These are phyloP conservation scores for Oryza australiensis DNA, from an alignment of 176 grass and related monocot genomes.

Conservation along the genomic window DNA sequence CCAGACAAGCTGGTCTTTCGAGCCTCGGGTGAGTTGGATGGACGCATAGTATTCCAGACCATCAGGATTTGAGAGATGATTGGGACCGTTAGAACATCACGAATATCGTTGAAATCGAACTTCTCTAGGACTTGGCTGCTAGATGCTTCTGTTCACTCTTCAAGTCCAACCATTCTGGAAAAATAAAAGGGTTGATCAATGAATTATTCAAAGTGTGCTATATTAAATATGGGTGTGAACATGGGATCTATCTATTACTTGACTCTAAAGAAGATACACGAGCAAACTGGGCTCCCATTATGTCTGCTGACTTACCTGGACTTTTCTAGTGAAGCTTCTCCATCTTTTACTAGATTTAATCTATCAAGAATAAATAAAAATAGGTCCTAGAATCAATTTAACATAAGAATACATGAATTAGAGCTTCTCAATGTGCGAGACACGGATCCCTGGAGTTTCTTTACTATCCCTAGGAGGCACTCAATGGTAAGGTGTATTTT, in stretches of 20 bases:
- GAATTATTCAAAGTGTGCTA: neutral
- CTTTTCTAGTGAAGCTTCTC: conserved; percentile 53
- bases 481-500: neutral
- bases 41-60: too few species aligned
- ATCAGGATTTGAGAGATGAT: too few species aligned
- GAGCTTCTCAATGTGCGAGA: neutral
- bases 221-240: neutral
- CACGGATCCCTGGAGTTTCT: neutral
- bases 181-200: conserved; percentile 29
- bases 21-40: too few species aligned
- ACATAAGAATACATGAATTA: neutral
- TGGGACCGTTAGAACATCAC: too few species aligned
- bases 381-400: neutral
- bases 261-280: conserved; percentile 69
- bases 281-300: conserved; percentile 70
- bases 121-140: conserved; percentile 54
- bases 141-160: conserved; percentile 71
- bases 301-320: conserved; percentile 82
- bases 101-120: too few species aligned
- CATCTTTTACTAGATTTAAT: conserved; percentile 47
- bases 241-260: conserved; percentile 57
- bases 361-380: conserved; percentile 32
- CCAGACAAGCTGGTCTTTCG: too few species aligned
- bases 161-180: conserved; percentile 79
- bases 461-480: neutral